phyloP scores from a whole-genome alignment of 164 flowering plant genomes.

The Malania oleifera region DNA sequence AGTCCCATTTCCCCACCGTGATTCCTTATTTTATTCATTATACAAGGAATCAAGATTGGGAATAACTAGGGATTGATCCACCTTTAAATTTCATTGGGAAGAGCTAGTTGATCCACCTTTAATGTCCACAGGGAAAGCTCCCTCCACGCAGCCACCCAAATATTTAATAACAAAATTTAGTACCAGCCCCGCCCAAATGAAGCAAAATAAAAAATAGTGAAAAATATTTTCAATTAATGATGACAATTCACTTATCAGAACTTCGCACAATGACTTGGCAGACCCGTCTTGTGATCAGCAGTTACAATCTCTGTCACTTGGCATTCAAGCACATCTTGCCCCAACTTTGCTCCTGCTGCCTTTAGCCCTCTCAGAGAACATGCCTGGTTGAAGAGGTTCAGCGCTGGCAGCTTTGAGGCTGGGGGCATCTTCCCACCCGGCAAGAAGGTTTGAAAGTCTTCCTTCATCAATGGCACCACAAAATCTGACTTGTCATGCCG shows the following conservation, averaged over 20 bases:
- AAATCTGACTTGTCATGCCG: constrained; percentile 70
- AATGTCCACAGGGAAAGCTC: constrained; percentile 9
- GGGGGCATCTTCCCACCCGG: constrained; percentile 78
- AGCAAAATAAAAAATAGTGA: neutral
- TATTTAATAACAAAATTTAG: neutral
- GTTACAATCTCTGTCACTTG: constrained; percentile 51
- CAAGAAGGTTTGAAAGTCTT: constrained; percentile 52
- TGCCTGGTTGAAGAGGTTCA: constrained; percentile 86
- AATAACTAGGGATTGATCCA: constrained; percentile 8
- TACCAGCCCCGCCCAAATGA: neutral
- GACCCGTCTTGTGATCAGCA: constrained; percentile 74
- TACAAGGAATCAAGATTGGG: neutral
- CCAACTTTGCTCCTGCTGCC: constrained; percentile 84
- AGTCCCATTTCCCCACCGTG: neutral
- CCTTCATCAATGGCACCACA: constrained; percentile 76
- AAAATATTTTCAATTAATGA: constrained; percentile 14
- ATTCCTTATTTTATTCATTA: neutral
- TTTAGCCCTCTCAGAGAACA: constrained; percentile 80
- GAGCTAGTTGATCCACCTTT: constrained; percentile 13
- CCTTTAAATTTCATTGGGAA: constrained; percentile 9
- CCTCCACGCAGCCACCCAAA: neutral
- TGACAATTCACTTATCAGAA: constrained; percentile 37
- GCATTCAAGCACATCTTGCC: constrained; percentile 79
- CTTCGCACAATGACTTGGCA: constrained; percentile 59
- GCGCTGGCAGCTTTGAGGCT: constrained; percentile 74